phyloP scores from a whole-genome alignment of 2,329 filamentous ascomycete species.

The Trichoderma atroviride region DNA sequence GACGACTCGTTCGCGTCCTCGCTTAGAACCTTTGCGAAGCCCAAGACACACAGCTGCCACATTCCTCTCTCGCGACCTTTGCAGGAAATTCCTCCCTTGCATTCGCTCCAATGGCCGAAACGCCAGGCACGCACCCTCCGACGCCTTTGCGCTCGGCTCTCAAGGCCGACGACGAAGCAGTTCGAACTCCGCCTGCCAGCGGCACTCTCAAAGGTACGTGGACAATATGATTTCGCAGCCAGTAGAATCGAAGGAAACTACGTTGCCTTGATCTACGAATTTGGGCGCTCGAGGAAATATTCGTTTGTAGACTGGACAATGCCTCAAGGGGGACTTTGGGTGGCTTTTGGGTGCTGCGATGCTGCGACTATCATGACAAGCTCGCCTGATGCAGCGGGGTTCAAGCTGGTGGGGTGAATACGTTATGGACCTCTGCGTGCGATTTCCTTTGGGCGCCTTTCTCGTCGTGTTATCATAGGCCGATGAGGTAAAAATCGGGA shows the following conservation, averaged over 20 bases:
- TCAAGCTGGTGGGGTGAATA: conserved; percentile 7
- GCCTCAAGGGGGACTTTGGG: background rate
- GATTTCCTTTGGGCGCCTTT: background rate
- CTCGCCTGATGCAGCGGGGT: conserved; percentile 10
- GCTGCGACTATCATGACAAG: background rate
- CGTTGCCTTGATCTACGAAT: background rate
- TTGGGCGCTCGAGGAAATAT: background rate
- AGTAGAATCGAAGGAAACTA: background rate
- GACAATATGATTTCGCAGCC: background rate
- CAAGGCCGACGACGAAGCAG: conserved; percentile 48
- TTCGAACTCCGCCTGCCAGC: conserved; percentile 42
- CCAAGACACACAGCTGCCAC: background rate
- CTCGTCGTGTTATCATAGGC: conserved; percentile 8
- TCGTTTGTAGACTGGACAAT: background rate
- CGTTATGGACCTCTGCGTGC: background rate
- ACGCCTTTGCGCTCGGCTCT: conserved; percentile 45
- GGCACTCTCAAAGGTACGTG: conserved; percentile 50
- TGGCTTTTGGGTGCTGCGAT: conserved; percentile 9
- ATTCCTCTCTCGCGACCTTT: background rate
- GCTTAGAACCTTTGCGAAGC: background rate
- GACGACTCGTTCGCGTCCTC: background rate
- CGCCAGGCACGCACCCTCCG: conserved; percentile 31
- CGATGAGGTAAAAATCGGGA: conserved; percentile 6
- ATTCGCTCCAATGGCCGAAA: conserved; percentile 34
- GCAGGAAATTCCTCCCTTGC: background rate